Base-by-base conservation (phyloP, 179 eudicot species). In the Camellia oleifera region DNA sequence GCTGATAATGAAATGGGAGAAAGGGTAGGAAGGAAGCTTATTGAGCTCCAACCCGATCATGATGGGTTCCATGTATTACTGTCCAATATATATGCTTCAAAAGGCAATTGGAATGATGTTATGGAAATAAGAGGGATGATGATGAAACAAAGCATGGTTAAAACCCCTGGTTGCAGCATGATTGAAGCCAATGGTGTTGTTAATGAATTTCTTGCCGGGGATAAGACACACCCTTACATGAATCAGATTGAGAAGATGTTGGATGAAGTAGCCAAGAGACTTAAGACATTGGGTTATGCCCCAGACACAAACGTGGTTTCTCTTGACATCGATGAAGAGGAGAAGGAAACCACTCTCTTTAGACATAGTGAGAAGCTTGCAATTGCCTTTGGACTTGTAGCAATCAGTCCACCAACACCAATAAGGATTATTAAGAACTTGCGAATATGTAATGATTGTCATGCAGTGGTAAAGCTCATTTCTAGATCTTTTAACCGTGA, bases 161-260 rank as follows among this genome's bases (percentile, higher is more conserved):
- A 90, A 82, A 83, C 81, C 64, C 91, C 96, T 17, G 96, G 96
- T 67, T 82, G 86, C 79, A 92, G 96, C 77, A 80, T 85, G 78
- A 81, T 91, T 46, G 93, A 88, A 75, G 88, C 86, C 48, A 75
- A 78, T 84, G 89, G 89, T 68, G 74, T 53, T 57, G 77, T 83
- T 78, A 83, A 89, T 78, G 90, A 87, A 74, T 88, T 88, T 72
- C 40, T 86, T 18, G 89, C 91, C 3, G 89, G 91, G 45, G 89
- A 88, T 78, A 84, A 80, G 71, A 79, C 85, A 72, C 91, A 88
- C 56, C 82, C 86, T 14, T 64, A 44, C 56, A 83, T 84, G 4
- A 26, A 84, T 26, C 89, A 84, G 74, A 88, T 88, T 23, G 86
- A 84, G 79, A 69, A 20, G 32, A 83, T 86, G 87, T 78, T 88